Conservation (phyloP, 257 asterid genomes). For the Ilex aquifolium region DNA sequence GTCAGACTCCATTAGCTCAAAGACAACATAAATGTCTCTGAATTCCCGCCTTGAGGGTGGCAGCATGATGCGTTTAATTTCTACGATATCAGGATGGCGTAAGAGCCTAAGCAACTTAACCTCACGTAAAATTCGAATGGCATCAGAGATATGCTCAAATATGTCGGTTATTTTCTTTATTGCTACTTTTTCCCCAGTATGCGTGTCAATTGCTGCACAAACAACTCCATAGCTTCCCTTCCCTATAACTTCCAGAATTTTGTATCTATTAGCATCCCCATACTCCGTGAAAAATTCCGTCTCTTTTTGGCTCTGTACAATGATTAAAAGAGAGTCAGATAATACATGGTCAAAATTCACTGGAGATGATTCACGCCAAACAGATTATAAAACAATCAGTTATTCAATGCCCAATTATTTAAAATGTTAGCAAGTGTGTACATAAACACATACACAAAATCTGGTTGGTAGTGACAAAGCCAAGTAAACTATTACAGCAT, state of each 20-base stretch:
- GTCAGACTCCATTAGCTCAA: slow-evolving; percentile 97
- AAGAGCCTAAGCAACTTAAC: slow-evolving; percentile 78
- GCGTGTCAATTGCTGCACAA: slow-evolving; percentile 85
- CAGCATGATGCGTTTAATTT: slow-evolving; percentile 81
- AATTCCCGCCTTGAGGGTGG: slow-evolving; percentile 87
- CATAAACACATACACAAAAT: not conserved
- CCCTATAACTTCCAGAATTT: slow-evolving; percentile 78
- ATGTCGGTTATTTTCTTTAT: slow-evolving; percentile 84
- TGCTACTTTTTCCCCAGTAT: slow-evolving; percentile 86
- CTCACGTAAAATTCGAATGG: slow-evolving; percentile 80
- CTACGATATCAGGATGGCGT: slow-evolving; percentile 90
- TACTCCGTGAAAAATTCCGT: slow-evolving; percentile 71
- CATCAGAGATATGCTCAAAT: slow-evolving; percentile 83
- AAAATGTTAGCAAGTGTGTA: not conserved
- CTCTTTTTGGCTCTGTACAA: slow-evolving; percentile 58
- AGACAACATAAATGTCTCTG: slow-evolving; percentile 80
- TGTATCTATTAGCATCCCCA: slow-evolving; percentile 82
- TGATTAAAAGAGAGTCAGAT: slow-evolving; percentile 12
- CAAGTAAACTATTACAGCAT: too few species aligned
- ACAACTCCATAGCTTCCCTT: slow-evolving; percentile 97
- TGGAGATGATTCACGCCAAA: not conserved
- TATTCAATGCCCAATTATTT: not conserved
- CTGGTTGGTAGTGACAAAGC: not conserved
- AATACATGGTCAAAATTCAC: not conserved
- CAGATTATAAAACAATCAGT: not conserved